Evolutionary conservation across 306 rosid species (phyloP).

Genomic region (Cicer cuneatum): DNA sequence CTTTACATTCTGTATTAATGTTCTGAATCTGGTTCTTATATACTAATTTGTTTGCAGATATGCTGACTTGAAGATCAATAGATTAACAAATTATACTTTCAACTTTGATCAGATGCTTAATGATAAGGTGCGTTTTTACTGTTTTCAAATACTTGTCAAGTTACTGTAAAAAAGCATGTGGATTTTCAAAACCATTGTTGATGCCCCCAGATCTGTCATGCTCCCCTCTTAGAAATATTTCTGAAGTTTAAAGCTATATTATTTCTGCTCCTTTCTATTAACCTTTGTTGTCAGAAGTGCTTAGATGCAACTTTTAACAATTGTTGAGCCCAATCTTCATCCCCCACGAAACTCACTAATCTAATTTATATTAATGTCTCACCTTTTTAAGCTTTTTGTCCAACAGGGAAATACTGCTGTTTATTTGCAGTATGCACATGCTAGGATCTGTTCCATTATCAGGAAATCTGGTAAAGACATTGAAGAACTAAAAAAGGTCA

Average conservation of each 20-base stretch:
- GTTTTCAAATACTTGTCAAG: background rate
- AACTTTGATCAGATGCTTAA: slow-evolving; percentile 32
- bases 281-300: background rate
- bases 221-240: background rate
- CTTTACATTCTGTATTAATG: background rate
- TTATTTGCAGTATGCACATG: slow-evolving; percentile 69
- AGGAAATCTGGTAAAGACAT: slow-evolving; percentile 89
- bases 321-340: background rate
- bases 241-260: background rate
- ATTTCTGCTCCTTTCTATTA: background rate
- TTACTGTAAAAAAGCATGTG: background rate
- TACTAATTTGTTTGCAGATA: slow-evolving; percentile 61
- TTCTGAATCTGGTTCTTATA: slow-evolving; percentile 17
- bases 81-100: slow-evolving; percentile 44
- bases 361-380: background rate
- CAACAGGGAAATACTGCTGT: slow-evolving; percentile 94
- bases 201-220: background rate
- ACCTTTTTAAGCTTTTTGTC: slow-evolving; percentile 33
- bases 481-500: slow-evolving; percentile 76
- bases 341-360: background rate
- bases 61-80: slow-evolving; percentile 93
- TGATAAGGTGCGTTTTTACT: slow-evolving; percentile 14
- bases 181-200: slow-evolving; percentile 23
- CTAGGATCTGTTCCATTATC: slow-evolving; percentile 88
- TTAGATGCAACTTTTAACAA: background rate